phyloP scores from a whole-genome alignment of 2,329 filamentous ascomycete species.

The Colletotrichum caudatum region DNA sequence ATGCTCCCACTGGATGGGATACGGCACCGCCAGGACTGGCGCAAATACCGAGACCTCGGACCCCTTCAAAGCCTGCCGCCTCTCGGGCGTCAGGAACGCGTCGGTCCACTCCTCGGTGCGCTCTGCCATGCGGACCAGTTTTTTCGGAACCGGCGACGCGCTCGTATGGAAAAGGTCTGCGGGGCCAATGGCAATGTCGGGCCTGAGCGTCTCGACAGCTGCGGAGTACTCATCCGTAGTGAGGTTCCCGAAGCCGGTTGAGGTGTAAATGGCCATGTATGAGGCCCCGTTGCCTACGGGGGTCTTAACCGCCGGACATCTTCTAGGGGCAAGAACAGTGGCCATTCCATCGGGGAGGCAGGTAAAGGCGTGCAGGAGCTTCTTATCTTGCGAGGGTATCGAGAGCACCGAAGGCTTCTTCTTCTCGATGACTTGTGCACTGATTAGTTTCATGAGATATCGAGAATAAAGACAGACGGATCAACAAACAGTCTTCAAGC shows the following conservation, averaged over 20 bases:
- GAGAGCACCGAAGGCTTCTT: slow-evolving; percentile 60
- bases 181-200: slow-evolving; percentile 84
- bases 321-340: slow-evolving; percentile 81
- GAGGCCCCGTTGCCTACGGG: slow-evolving; percentile 78
- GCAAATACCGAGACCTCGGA: slow-evolving; percentile 65
- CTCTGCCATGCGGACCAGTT: slow-evolving; percentile 85
- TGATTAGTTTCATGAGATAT: not conserved
- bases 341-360: slow-evolving; percentile 74
- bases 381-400: slow-evolving; percentile 55
- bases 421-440: slow-evolving; percentile 65
- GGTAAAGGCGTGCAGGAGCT: slow-evolving; percentile 81
- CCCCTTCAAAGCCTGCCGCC: slow-evolving; percentile 47
- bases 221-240: slow-evolving; percentile 76
- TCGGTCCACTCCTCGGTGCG: slow-evolving; percentile 86
- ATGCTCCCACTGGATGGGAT: slow-evolving; percentile 83
- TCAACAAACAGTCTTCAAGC: slow-evolving; percentile 87
- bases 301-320: slow-evolving; percentile 79
- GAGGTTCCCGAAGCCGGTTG: slow-evolving; percentile 83
- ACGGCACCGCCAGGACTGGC: slow-evolving; percentile 79
- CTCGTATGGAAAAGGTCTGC: slow-evolving; percentile 73
- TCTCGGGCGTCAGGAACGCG: slow-evolving; percentile 68
- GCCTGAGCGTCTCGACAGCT: slow-evolving; percentile 73
- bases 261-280: slow-evolving; percentile 83
- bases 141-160: slow-evolving; percentile 73
- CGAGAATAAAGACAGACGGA: slow-evolving; percentile 27